phyloP scores from a whole-genome alignment of 2,329 filamentous ascomycete genomes.

The Epichloe aotearoae region DNA sequence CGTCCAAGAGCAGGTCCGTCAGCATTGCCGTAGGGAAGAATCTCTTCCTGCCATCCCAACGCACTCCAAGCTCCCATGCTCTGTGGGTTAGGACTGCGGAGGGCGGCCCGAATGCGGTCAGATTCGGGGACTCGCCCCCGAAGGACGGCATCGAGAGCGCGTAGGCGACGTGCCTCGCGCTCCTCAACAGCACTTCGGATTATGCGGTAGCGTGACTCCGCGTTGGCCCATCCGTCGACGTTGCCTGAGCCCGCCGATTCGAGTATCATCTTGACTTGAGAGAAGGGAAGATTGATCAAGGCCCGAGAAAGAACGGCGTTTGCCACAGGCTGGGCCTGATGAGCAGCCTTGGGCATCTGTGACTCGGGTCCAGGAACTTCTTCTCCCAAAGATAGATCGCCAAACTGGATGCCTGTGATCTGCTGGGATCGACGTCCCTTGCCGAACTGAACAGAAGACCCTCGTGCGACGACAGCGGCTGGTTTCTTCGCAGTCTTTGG shows the following conservation, averaged over 20 bases:
- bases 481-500: slow-evolving; percentile 6
- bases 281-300: slow-evolving; percentile 57
- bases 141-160: slow-evolving; percentile 29
- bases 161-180: slow-evolving; percentile 42
- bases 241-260: slow-evolving; percentile 43
- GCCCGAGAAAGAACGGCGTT: slow-evolving; percentile 48
- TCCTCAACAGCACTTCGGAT: slow-evolving; percentile 39
- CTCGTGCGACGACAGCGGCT: slow-evolving; percentile 21
- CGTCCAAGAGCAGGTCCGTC: slow-evolving; percentile 31
- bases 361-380: slow-evolving; percentile 14
- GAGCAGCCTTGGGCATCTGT: slow-evolving; percentile 17
- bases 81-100: slow-evolving; percentile 25
- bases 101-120: slow-evolving; percentile 22
- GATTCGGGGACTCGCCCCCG: slow-evolving; percentile 22
- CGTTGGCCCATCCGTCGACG: slow-evolving; percentile 35
- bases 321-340: slow-evolving; percentile 18
- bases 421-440: slow-evolving; percentile 33
- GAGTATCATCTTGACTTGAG: slow-evolving; percentile 50
- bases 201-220: slow-evolving; percentile 32
- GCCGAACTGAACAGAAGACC: slow-evolving; percentile 22
- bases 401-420: slow-evolving; percentile 55
- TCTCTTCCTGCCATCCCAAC: slow-evolving; percentile 37
- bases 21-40: slow-evolving; percentile 21
- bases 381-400: slow-evolving; percentile 40
- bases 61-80: slow-evolving; percentile 31